Percentiles rank a stretch among this genome's conserved stretches.
Evolutionary conservation across 805 yeast species (phyloP).

Genomic region (Nakazawaea ishiwadae): DNA sequence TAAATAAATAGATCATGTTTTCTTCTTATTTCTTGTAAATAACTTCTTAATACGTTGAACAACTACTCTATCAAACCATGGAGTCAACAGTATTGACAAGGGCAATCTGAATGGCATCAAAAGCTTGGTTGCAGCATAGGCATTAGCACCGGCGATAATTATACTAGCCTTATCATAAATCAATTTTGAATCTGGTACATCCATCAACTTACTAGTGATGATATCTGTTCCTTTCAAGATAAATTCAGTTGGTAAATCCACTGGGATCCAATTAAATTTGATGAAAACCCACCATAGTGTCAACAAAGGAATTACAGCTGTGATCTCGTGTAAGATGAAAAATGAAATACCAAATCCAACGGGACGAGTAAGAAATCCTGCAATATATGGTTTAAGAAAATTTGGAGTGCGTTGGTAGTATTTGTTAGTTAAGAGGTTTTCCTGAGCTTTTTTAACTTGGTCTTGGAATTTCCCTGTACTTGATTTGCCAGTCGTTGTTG

Average conservation of each 20-base stretch:
- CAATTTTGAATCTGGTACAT: slow-evolving; percentile 11
- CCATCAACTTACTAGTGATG: slow-evolving; percentile 5
- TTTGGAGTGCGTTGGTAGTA: slow-evolving; percentile 26
- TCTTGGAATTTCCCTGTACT: slow-evolving; percentile 4
- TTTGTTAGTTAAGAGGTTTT: slow-evolving; percentile 23
- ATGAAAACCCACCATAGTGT: slow-evolving; percentile 47
- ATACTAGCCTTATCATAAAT: slow-evolving; percentile 22
- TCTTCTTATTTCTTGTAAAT: slow-evolving; percentile 12
- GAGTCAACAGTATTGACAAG: slow-evolving; percentile 25
- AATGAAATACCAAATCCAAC: slow-evolving; percentile 39
- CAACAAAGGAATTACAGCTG: slow-evolving; percentile 49
- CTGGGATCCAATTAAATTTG: slow-evolving; percentile 35
- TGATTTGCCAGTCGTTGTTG: not conserved
- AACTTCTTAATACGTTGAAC: slow-evolving; percentile 25
- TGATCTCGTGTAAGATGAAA: slow-evolving; percentile 45
- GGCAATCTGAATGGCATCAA: slow-evolving; percentile 26
- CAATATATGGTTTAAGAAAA: slow-evolving; percentile 27
- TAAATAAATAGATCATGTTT: not conserved
- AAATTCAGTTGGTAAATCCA: slow-evolving; percentile 46
- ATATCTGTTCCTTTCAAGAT: slow-evolving; percentile 9
- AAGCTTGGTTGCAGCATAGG: slow-evolving; percentile 29
- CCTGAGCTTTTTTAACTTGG: slow-evolving; percentile 10
- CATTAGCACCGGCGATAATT: slow-evolving; percentile 30
- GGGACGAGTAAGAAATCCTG: slow-evolving; percentile 25
- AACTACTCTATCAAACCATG: slow-evolving; percentile 29